Base-by-base conservation (phyloP, 208 protist species). In the Leishmania mexicana region DNA sequence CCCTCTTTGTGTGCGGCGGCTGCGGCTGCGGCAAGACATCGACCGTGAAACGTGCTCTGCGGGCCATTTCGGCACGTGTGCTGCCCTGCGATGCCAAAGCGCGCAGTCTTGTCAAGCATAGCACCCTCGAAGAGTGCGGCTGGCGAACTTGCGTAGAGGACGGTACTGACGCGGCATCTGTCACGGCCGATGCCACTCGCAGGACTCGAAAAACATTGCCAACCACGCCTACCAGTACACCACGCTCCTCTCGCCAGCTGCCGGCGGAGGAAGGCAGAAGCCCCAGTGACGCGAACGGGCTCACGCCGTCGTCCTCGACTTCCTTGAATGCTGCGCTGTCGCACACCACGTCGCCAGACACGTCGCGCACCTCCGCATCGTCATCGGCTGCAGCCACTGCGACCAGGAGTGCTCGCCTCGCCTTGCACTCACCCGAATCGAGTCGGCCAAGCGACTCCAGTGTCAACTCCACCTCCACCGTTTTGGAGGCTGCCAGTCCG, bases 21-120 rank as follows among this genome's bases (percentile, higher is more conserved):
- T 97, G 94, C 76, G 94, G 94, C 4, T 95, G 92, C 71, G 94
- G 94, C 31, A 97, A 97, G 83, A 97, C 94, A 0, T 94, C 92
- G 51, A 94, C 94, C 2, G 86, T 95, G 58, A 87, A 95, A 67
- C 92, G 94, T 35, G 92, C 89, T 19, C 78, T 95, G 82, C 91
- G 94, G 15, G 84, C 89, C 31, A 87, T 94, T 68, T 88, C 86
- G 13, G 77, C 76, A 8, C 85, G 87, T 49, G 79, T 87, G 35
- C 78, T 97, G 84, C 83, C 89, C n/a, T 94, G 84, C 31, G 91
- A 97, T 79, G 78, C 78, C 2, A 81, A 49, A 31, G 0, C 75
- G 54, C 73, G 80, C 11, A 81, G 77, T 54, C 82, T 90, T 65
- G 38, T 81, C 51, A 80, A 83, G 62, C 54, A 68, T 19, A 72